Percentiles rank a stretch among this genome's conserved stretches.
Conservation (phyloP, 2,329 filamentous ascomycete genomes). For the Diplocarpon rosae region DNA sequence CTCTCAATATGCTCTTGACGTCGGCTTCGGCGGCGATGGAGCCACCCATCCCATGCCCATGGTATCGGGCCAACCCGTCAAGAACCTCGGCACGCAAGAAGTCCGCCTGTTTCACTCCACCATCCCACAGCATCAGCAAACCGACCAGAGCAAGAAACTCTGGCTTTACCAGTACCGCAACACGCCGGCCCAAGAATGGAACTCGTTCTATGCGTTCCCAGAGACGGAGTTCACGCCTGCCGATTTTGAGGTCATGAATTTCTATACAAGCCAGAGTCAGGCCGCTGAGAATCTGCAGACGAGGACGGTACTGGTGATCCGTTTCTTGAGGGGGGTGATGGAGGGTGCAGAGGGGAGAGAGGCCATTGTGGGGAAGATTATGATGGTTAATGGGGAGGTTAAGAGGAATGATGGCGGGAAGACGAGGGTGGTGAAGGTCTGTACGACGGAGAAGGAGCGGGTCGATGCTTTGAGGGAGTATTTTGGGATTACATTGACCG, state of each 20-base stretch:
- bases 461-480: constrained; percentile 36
- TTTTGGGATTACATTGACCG: constrained; percentile 41
- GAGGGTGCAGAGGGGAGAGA: constrained; percentile 20
- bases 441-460: constrained; percentile 41
- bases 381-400: constrained; percentile 39
- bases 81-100: constrained; percentile 41
- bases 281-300: constrained; percentile 48
- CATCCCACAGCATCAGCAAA: constrained; percentile 32
- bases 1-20: constrained; percentile 43
- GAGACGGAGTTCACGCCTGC: constrained; percentile 50
- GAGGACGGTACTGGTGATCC: constrained; percentile 40
- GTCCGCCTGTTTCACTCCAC: constrained; percentile 41
- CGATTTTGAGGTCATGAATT: constrained; percentile 53
- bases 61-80: constrained; percentile 26
- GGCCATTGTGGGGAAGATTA: constrained; percentile 40
- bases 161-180: constrained; percentile 56
- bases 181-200: constrained; percentile 39
- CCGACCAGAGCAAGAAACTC: constrained; percentile 33
- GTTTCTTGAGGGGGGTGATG: constrained; percentile 38
- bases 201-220: constrained; percentile 52
- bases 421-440: constrained; percentile 36
- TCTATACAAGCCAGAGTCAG: constrained; percentile 42
- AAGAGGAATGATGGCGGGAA: constrained; percentile 40
- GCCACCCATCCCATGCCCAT: constrained; percentile 47
- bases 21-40: constrained; percentile 53